Evolutionary conservation across 176 grass and related monocot genomes (phyloP), one percentile per base, ranked within the genome.

Genomic region (Oryza officinalis): DNA sequence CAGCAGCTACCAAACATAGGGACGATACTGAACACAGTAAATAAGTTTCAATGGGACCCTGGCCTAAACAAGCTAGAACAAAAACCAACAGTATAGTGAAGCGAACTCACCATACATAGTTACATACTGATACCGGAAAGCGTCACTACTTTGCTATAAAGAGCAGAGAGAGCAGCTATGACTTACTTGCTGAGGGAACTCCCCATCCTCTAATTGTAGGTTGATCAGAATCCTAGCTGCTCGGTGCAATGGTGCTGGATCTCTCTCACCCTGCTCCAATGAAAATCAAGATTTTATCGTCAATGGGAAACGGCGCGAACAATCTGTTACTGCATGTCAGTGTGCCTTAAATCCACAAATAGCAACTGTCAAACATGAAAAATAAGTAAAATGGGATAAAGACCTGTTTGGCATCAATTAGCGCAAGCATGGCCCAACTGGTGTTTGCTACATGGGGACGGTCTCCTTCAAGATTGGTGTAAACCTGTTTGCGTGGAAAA

Each of bases 111-210:
- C 32, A 32, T 32, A 32, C 32, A 32, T 32, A 32, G 3, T 32
- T 32, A 32, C 32, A 4, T 32, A 32, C 35, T 37, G 35, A 8
- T 37, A 37, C 35, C 35, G 35, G 5, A 37, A 37, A 37, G 35
- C 6, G 35, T 37, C 35, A 37, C 35, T 37, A 37, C 35, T 37
- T 6, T 37, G 35, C 35, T 37, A 4, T 32, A 4, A 32, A 37
- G 35, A 37, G 0, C 35, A 30, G 28, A 30, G 1, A 30, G 28
- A 30, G n/a, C n/a, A 37, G 35, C 7, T 37, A 37, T 37, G 35
- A 87, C 89, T 85, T 94, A 97, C 92, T 83, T 97, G 94, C 54
- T 97, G 94, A 69, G 94, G 92, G 80, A 97, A 97, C 64, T 97
- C 94, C 40, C 90, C 94, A 17, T 92, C 65, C 49, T 97, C 94